These are phyloP conservation scores for Ceriops decandra DNA, from an alignment of 345 rosid species.

Conservation along the genomic window DNA sequence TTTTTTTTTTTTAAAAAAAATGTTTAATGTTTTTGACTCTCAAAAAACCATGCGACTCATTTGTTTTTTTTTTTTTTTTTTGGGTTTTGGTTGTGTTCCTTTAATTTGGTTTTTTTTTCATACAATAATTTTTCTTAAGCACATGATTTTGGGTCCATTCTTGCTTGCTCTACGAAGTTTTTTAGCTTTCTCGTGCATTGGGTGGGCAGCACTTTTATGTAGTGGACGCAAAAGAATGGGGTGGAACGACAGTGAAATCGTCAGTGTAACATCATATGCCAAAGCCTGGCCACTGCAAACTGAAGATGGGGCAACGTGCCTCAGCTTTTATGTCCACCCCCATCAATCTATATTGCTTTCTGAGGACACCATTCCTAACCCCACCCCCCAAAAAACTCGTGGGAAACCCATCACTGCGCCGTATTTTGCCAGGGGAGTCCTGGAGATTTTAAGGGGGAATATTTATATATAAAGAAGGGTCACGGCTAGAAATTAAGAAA, in stretches of 20 bases:
- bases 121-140: too few species aligned
- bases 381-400: background rate
- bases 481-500: too few species aligned
- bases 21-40: too few species aligned
- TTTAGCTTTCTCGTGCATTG: background rate
- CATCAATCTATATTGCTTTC: background rate
- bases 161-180: too few species aligned
- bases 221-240: background rate
- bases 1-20: too few species aligned
- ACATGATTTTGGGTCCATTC: too few species aligned
- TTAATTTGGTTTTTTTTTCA: too few species aligned
- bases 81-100: too few species aligned
- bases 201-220: background rate
- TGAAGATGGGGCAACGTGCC: background rate
- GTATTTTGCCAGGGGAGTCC: background rate
- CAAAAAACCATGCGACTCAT: too few species aligned
- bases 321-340: background rate
- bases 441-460: too few species aligned
- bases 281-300: background rate
- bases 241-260: background rate
- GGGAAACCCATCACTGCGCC: background rate
- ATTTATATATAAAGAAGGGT: too few species aligned
- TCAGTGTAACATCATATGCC: background rate
- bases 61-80: too few species aligned
- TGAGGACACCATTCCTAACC: background rate